Base-by-base conservation (phyloP, 768 basidiomycete genomes). In the Rhizopogon vinicolor region DNA sequence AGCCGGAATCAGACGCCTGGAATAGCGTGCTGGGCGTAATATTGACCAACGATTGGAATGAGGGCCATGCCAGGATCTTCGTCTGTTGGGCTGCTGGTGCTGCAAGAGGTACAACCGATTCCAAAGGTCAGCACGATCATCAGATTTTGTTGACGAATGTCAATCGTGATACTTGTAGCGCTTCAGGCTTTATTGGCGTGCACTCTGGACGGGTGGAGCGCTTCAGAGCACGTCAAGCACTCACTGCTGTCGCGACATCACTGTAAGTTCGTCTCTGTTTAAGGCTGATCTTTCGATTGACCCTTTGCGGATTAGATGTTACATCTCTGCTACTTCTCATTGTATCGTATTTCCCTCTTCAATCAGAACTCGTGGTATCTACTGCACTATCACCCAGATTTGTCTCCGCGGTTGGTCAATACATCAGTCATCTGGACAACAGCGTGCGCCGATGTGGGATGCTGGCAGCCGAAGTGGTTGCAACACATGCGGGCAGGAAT, bases 401-500 rank as follows among this genome's bases (percentile, higher is more conserved):
- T 64, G 78, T 98, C 58, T 72, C 75, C 22, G 83, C 83, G 12
- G 77, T 97, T 44, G 81, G 86, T 6, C 69, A 72, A 5, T 98
- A 97, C 64, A 83, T 99, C 44, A 78, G 78, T 1, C 92, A 96
- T 68, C 71, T 85, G 5, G 92, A 96, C 52, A 71, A 75, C 1
- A 77, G 84, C 3, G 79, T 97, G n/a, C 86, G 95, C 4, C 80
- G 86, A 25, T 89, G 93, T 61, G 97, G 97, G 3, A 96, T 99
- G 93, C 79, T 98, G 35, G 85, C 83, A 0, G 96, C 91, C 0
- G 96, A 99, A 70, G 75, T 87, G 16, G 78, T 88, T n/a, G n/a
- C n/a, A n/a, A n/a, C n/a, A n/a, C n/a, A n/a, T n/a, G n/a, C n/a
- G n/a, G n/a, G n/a, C n/a, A n/a, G n/a, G n/a, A n/a, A n/a, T n/a